Base-by-base conservation (phyloP, 2,329 filamentous ascomycete genomes). In the Esteya vermicola region DNA sequence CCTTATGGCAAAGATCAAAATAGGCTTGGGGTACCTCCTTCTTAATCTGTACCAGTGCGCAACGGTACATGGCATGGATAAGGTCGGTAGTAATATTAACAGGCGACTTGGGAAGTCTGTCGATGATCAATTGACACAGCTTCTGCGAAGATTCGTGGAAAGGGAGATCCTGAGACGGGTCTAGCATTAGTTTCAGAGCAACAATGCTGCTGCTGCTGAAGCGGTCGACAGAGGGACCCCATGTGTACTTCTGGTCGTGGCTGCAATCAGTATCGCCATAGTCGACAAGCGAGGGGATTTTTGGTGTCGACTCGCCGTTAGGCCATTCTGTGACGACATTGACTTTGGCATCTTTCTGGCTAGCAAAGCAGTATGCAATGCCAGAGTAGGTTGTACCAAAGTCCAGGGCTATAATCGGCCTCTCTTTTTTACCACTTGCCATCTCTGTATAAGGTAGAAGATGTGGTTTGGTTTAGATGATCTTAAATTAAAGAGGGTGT, bases 181-280 rank as follows among this genome's bases (percentile, higher is more conserved):
- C 44, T 3, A 45, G 37, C 6, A 43, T 27, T 2, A 45, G 28
- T 37, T 45, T 45, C 31, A 45, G 38, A 14, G 38, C 36, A 19
- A 33, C 22, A 33, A 39, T 27, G 9, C 20, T 2, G 14, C 14
- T n/a, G 9, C 26, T 27, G 9, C n/a, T 27, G 9, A n/a, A 13
- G 9, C 12, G 23, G 4, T 36, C 14, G 5, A 37, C 35, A 9
- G 23, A 19, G 4, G 35, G 16, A 2, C 35, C 26, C 35, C 35
- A 37, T 5, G n/a, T 16, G 20, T 27, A 28, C 12, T 30, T 19
- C n/a, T 6, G 14, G 13, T 19, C 3, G 2, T 9, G 9, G 18
- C 4, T 2, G 18, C 14, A 23, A 6, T 7, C 4, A 1, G 25
- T 13, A 3, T 6, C 34, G 16, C n/a, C 5, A 19, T 30, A 37